A percentile compares a stretch with the other conserved stretches of the same genome.
Conservation (phyloP, 2,329 filamentous ascomycete genomes). For the Lecanicillium sp. region DNA sequence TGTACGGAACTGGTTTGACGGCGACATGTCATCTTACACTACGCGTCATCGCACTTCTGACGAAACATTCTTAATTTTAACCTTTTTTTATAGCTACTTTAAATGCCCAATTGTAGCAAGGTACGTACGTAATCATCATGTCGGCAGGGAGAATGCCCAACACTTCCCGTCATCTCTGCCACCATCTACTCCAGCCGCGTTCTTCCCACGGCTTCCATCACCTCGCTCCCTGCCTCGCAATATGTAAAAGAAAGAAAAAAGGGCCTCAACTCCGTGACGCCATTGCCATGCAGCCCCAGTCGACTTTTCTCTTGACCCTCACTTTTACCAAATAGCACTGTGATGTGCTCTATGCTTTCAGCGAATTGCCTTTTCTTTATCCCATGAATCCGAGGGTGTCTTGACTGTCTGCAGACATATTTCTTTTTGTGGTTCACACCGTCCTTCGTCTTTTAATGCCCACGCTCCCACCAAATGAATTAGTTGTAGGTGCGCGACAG, state of each 20-base stretch:
- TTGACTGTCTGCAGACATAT: slow-evolving; percentile 1
- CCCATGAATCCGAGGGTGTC: background rate
- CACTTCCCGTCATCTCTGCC: background rate
- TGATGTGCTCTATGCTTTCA: background rate
- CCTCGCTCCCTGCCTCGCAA: background rate
- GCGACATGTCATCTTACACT: background rate
- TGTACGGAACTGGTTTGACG: no score
- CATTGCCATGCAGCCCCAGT: slow-evolving; percentile 31
- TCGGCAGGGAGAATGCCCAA: background rate
- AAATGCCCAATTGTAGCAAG: slow-evolving; percentile 7
- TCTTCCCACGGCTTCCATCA: slow-evolving; percentile 1
- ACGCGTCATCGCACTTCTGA: background rate
- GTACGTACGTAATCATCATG: slow-evolving; percentile 11
- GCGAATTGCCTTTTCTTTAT: slow-evolving; percentile 7
- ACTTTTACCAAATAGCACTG: background rate
- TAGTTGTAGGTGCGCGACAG: slow-evolving; percentile 86
- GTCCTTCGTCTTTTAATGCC: background rate
- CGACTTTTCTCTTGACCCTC: slow-evolving; percentile 3
- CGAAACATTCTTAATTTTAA: background rate
- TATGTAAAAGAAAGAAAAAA: slow-evolving; percentile 6
- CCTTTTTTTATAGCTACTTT: slow-evolving; percentile 1
- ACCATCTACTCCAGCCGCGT: background rate
- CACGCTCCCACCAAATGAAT: no score
- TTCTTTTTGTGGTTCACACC: background rate
- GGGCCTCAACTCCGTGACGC: slow-evolving; percentile 36